A percentile compares a stretch with the other conserved stretches of the same genome.
phyloP scores from a whole-genome alignment of 2,329 filamentous ascomycete genomes.

The Microsporum audouinii region DNA sequence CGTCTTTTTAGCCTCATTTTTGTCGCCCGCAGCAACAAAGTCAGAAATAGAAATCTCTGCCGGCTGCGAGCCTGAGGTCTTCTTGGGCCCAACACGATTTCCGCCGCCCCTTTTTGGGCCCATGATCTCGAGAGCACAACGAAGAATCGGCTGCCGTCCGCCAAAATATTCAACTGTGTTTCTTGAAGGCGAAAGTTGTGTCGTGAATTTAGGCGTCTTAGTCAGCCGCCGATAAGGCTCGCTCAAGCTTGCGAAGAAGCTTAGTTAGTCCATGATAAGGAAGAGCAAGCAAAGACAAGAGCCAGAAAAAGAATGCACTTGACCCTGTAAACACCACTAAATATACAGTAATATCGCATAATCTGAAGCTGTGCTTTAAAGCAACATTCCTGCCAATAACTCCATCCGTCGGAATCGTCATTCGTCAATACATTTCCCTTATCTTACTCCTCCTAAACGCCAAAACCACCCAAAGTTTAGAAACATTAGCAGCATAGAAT shows the following conservation, averaged over 20 bases:
- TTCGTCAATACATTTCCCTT: background rate
- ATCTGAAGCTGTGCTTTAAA: background rate
- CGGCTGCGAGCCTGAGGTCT: constrained; percentile 28
- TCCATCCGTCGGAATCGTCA: background rate
- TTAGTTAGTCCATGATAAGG: background rate
- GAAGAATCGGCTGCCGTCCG: background rate
- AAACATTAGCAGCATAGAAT: background rate
- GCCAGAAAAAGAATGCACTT: background rate
- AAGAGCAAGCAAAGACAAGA: background rate
- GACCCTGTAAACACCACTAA: background rate
- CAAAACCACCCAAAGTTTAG: background rate
- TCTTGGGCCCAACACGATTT: constrained; percentile 30
- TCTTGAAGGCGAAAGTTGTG: background rate
- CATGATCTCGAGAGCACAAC: constrained; percentile 21
- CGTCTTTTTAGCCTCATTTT: constrained; percentile 11
- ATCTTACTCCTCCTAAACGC: background rate
- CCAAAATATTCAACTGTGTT: background rate
- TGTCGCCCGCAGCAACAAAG: constrained; percentile 14
- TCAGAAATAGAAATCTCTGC: constrained; percentile 15
- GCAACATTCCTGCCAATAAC: background rate
- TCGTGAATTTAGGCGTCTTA: background rate
- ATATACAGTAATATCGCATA: background rate
- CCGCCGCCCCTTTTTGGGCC: constrained; percentile 33
- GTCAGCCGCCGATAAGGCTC: background rate
- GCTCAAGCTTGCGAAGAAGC: no score